Conservation (phyloP, 2,329 filamentous ascomycete species). For the Fusarium hostae region DNA sequence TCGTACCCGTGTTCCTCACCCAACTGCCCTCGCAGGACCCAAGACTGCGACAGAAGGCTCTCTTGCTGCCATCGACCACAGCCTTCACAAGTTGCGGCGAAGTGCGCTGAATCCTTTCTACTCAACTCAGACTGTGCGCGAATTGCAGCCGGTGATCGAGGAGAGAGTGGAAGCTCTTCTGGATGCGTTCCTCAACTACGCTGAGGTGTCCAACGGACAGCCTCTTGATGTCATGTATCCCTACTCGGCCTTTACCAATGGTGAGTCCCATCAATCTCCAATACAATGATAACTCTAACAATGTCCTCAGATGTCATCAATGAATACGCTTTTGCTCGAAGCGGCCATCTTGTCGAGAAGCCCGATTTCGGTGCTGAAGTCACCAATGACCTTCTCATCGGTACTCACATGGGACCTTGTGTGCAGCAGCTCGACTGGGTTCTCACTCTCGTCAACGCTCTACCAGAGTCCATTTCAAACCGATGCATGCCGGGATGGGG, state of each 20-base stretch:
- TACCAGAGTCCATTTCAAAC: conserved; percentile 52
- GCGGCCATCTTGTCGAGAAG: conserved; percentile 50
- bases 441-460: conserved; percentile 49
- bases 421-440: conserved; percentile 53
- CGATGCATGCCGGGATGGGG: conserved; percentile 52
- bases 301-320: conserved; percentile 51
- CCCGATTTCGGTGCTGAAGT: conserved; percentile 51
- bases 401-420: conserved; percentile 52
- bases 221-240: conserved; percentile 52
- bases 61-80: conserved; percentile 51
- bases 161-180: conserved; percentile 51
- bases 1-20: conserved; percentile 41
- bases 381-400: conserved; percentile 51
- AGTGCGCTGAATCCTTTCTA: conserved; percentile 52
- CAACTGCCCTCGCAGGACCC: conserved; percentile 20
- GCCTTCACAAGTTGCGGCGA: conserved; percentile 49
- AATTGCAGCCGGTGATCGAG: conserved; percentile 52
- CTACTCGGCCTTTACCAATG: conserved; percentile 54
- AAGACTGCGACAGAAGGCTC: conserved; percentile 46
- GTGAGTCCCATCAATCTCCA: conserved; percentile 24
- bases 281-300: not conserved
- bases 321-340: conserved; percentile 53
- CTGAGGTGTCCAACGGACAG: conserved; percentile 37
- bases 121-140: conserved; percentile 51
- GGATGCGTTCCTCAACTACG: conserved; percentile 46